Evolutionary conservation across 2,329 filamentous ascomycete species (phyloP).

Genomic region (Cytospora piceicola): DNA sequence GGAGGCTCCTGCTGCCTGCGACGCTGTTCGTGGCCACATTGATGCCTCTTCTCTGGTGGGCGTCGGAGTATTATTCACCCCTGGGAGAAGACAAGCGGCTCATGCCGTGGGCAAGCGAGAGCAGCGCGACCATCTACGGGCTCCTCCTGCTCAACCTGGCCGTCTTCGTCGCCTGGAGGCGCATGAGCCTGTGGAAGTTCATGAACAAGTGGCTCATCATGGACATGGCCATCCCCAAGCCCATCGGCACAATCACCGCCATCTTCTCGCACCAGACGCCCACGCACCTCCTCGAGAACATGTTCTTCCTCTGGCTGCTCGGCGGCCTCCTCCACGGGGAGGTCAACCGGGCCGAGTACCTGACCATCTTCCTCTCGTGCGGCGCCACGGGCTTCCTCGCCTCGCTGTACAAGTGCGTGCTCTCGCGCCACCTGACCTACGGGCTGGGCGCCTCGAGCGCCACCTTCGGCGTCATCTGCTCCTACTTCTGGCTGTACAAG

Average conservation of each 20-base stretch:
- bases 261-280: constrained; percentile 71
- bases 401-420: constrained; percentile 57
- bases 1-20: constrained; percentile 60
- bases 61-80: constrained; percentile 52
- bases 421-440: constrained; percentile 49
- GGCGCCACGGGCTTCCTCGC: constrained; percentile 62
- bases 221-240: constrained; percentile 66
- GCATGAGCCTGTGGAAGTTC: constrained; percentile 66
- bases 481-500: constrained; percentile 64
- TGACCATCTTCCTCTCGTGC: constrained; percentile 66
- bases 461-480: constrained; percentile 62
- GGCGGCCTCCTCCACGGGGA: constrained; percentile 72
- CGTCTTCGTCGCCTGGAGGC: constrained; percentile 62
- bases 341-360: constrained; percentile 68
- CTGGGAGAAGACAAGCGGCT: constrained; percentile 53
- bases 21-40: constrained; percentile 52
- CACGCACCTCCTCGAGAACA: constrained; percentile 66
- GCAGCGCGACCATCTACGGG: constrained; percentile 65
- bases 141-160: constrained; percentile 64
- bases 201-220: constrained; percentile 72
- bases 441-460: constrained; percentile 71
- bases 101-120: constrained; percentile 63
- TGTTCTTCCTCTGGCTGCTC: constrained; percentile 67
- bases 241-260: constrained; percentile 64
- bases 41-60: constrained; percentile 43